These are phyloP conservation scores for Phragmites australis DNA, from an alignment of 176 grass and related monocot genomes.

Conservation along the genomic window DNA sequence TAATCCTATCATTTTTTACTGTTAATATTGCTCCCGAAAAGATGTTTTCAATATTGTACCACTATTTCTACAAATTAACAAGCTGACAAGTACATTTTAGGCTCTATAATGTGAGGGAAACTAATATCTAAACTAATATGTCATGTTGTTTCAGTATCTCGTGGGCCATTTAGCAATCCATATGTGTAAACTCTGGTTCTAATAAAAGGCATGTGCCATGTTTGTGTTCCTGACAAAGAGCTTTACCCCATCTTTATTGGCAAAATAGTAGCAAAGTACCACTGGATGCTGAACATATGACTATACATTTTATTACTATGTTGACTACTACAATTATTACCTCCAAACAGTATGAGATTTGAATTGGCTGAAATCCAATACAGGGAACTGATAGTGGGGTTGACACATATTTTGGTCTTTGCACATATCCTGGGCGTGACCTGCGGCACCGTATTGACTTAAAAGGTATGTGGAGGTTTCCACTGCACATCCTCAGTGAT, in stretches of 20 bases:
- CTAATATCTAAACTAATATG: background rate
- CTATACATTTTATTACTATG: background rate
- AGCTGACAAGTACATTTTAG: background rate
- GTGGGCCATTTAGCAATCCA: background rate
- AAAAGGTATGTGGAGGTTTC: slow-evolving; percentile 64
- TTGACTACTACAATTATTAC: slow-evolving; percentile 7
- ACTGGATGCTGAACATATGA: background rate
- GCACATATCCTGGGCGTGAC: slow-evolving; percentile 84
- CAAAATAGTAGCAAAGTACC: background rate
- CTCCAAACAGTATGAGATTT: no score
- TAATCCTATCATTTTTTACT: slow-evolving; percentile 18
- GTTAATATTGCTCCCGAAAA: slow-evolving; percentile 28
- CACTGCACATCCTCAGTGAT: background rate
- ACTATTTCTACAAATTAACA: background rate
- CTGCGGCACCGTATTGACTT: slow-evolving; percentile 77
- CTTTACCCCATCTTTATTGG: background rate
- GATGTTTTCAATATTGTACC: background rate
- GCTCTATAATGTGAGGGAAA: slow-evolving; percentile 20
- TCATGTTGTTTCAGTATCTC: background rate
- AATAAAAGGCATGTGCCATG: background rate
- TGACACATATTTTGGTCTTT: slow-evolving; percentile 98
- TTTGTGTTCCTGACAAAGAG: slow-evolving; percentile 19
- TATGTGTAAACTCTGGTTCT: background rate
- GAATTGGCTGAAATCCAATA: slow-evolving; percentile 27
- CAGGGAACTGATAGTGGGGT: slow-evolving; percentile 86